Base-by-base conservation (phyloP, 1,284 basidiomycete genomes). In the Cryptococcus neoformans region DNA sequence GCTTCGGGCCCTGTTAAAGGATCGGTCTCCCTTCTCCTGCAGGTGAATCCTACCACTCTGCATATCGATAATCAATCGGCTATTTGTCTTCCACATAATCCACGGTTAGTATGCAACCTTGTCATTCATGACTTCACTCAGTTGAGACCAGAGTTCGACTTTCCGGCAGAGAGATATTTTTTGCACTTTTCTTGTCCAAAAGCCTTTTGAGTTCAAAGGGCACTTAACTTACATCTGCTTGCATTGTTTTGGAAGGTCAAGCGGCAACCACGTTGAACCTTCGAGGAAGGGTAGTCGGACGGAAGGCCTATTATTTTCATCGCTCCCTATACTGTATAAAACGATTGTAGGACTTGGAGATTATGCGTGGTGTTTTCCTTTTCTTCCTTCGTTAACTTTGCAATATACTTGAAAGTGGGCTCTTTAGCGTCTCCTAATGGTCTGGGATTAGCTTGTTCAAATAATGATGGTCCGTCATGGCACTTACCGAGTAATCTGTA, bases 381-480 rank as follows among this genome's bases (percentile, higher is more conserved):
- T 64, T 86, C 85, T 42, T 89, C 86, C 74, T 91, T 92, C 70
- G 92, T 84, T 38, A 92, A 74, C 2, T 78, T 74, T 6, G 87
- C 84, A 69, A 94, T 87, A 1, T 82, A 80, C 71, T 86, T 90
- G 83, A 95, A 96, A 14, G 81, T 79, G 0, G 86, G 81, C 46
- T 82, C 80, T 0, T 79, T 79, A 1, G 92, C 83, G 67, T 90
- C 90, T 16, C 80, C 83, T 86, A 55, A 14, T 34, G 2, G 10
- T 6, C 36, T 36, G 28, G 28, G 6, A 45, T 16, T 34, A 55
- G 12, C 35, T 17, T 34, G 50, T 16, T 8, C 17, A 2, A 38
- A n/a, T 21, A 12, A 36, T n/a, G 7, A 44, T n/a, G 1, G 37
- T 48, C 35, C 8, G 37, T 34, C 7, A 17, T 44, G 16, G 58